Conservation (phyloP, 1,139 yeast species). For the Taphrina wiesneri region DNA sequence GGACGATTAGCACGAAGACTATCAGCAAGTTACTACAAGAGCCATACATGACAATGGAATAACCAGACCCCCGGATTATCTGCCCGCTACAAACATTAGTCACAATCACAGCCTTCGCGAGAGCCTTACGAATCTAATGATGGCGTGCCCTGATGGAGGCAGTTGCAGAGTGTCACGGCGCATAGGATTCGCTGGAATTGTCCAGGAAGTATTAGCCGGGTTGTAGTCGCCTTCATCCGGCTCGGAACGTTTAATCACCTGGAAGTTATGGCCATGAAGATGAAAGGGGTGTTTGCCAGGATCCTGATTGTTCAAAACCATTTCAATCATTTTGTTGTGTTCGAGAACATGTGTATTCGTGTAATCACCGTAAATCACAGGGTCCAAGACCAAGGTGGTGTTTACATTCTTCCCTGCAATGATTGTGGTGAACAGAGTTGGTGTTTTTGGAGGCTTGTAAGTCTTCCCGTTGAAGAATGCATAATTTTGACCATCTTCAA, state of each 20-base stretch:
- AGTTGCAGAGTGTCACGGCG: slow-evolving; percentile 68
- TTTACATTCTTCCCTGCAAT: slow-evolving; percentile 58
- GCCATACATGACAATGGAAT: slow-evolving; percentile 73
- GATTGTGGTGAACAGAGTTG: slow-evolving; percentile 73
- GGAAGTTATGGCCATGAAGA: slow-evolving; percentile 79
- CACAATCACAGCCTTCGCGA: too few species aligned
- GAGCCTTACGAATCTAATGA: slow-evolving; percentile 60
- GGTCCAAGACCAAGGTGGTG: slow-evolving; percentile 51
- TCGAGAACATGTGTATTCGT: slow-evolving; percentile 72
- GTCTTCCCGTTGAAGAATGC: slow-evolving; percentile 86
- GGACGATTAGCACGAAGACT: not conserved
- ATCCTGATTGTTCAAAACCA: slow-evolving; percentile 68
- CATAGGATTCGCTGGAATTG: slow-evolving; percentile 61
- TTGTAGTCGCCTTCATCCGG: slow-evolving; percentile 54
- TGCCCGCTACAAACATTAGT: slow-evolving; percentile 46
- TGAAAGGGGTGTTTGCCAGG: slow-evolving; percentile 88
- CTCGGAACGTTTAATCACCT: slow-evolving; percentile 59
- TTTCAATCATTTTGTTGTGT: slow-evolving; percentile 61
- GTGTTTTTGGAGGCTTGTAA: slow-evolving; percentile 78
- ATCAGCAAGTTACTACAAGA: not conserved
- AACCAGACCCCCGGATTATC: slow-evolving; percentile 90
- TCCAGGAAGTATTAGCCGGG: slow-evolving; percentile 54
- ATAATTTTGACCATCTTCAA: slow-evolving; percentile 79
- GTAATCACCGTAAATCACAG: slow-evolving; percentile 71
- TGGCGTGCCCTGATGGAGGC: slow-evolving; percentile 67